A percentile compares a stretch with the other conserved stretches of the same genome.
Conservation (phyloP, 495 filamentous ascomycete species). For the Daldinia concentrica region DNA sequence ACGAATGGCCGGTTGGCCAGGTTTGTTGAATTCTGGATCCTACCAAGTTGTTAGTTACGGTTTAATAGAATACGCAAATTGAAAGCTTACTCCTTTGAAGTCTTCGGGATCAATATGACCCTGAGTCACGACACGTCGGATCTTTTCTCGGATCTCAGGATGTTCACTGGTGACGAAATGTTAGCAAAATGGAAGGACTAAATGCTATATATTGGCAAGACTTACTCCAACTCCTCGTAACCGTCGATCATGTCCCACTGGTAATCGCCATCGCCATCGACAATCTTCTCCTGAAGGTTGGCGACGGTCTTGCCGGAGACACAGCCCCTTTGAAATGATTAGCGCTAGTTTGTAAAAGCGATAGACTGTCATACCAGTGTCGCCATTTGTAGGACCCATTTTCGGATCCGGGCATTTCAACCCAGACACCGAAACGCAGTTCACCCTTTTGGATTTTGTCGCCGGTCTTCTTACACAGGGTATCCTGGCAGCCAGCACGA, state of each 20-base stretch:
- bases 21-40: constrained; percentile 75
- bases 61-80: background rate
- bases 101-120: constrained; percentile 81
- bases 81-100: constrained; percentile 75
- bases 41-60: constrained; percentile 47
- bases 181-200: constrained; percentile 7
- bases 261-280: constrained; percentile 41
- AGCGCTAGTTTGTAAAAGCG: background rate
- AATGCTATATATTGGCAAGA: background rate
- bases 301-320: constrained; percentile 70
- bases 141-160: constrained; percentile 67
- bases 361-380: constrained; percentile 72
- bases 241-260: constrained; percentile 68
- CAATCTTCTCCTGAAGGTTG: constrained; percentile 62
- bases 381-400: constrained; percentile 69
- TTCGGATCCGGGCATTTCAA: constrained; percentile 56
- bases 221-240: constrained; percentile 71
- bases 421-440: constrained; percentile 73
- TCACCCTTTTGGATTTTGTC: constrained; percentile 81
- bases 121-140: constrained; percentile 67
- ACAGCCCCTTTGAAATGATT: constrained; percentile 71
- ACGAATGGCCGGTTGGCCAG: constrained; percentile 69
- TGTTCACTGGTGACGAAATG: constrained; percentile 38
- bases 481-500: constrained; percentile 74
- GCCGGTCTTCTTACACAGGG: constrained; percentile 68